Base-by-base conservation (phyloP, 352 stramenopile genomes). In the Hyaloperonospora arabidopsidis region DNA sequence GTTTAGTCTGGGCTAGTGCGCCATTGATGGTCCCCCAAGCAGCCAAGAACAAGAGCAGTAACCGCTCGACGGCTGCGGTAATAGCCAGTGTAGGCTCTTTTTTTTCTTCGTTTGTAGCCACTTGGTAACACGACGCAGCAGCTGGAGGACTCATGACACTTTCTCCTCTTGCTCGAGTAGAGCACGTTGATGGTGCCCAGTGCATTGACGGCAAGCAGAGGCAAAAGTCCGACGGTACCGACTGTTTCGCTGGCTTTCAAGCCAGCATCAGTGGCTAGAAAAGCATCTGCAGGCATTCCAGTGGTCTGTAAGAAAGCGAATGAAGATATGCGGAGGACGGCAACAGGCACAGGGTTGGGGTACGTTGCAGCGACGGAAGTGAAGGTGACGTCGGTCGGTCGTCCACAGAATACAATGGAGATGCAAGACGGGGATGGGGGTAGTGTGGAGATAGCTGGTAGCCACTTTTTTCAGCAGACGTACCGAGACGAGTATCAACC, bases 401-500 rank as follows among this genome's bases (percentile, higher is more conserved):
- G 55, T 1, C 46, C 57, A n/a, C 44, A 60, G 28, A 22, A 57
- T 19, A 14, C 45, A n/a, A 4, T 34, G 25, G 11, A 34, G 21
- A 50, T 63, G 5, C 55, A 57, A 2, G 43, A 52, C 11, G 49
- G 49, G n/a, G 17, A 59, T n/a, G 59, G 67, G 17, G 45, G 67
- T 17, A 50, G 48, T 41, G 51, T 51, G 34, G 50, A 43, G 21
- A 46, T 56, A 15, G 45, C 52, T 12, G 39, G n/a, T 25, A 47
- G 51, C 13, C 70, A 86, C 38, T 89, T 86, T 60, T 89, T 91
- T 51, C 77, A 88, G 54, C 65, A 67, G 0, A 86, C 58, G 13
- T 91, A 93, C 43, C 68, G 74, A 35, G 87, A 96, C 25, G 83
- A 92, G 52, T 96, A 96, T 59, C 74, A 96, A 56, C 87, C 87